Conservation (phyloP, 2,329 filamentous ascomycete species). For the Aspergillus neotritici region DNA sequence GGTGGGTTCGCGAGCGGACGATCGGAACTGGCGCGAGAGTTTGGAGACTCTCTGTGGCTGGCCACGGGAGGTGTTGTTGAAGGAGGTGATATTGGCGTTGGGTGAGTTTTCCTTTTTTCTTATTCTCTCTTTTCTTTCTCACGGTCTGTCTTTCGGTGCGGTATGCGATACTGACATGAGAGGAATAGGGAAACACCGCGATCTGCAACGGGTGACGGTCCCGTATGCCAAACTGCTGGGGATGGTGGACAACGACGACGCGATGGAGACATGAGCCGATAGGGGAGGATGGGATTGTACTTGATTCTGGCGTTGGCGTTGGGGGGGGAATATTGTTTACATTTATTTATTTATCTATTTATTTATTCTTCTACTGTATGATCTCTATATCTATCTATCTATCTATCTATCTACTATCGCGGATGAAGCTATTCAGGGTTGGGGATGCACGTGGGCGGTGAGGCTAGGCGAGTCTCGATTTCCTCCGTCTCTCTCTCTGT, state of each 20-base stretch:
- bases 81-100: constrained; percentile 85
- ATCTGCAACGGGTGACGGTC: constrained; percentile 88
- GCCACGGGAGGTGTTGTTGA: constrained; percentile 80
- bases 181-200: constrained; percentile 66
- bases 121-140: background rate
- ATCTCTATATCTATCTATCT: background rate
- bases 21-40: constrained; percentile 41
- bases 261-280: constrained; percentile 33
- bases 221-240: constrained; percentile 84
- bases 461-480: background rate
- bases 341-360: no score
- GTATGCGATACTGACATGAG: constrained; percentile 30
- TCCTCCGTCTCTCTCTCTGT: background rate
- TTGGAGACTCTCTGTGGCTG: constrained; percentile 79
- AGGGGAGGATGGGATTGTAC: no score
- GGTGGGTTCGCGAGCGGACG: constrained; percentile 14
- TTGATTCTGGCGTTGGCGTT: no score
- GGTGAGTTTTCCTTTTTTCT: constrained; percentile 53
- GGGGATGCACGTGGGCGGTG: constrained; percentile 24
- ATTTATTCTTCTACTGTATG: background rate
- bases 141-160: constrained; percentile 46
- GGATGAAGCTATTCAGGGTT: constrained; percentile 13
- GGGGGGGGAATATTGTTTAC: no score
- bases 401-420: background rate
- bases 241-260: constrained; percentile 37